Conservation (phyloP, 2,329 filamentous ascomycete genomes). For the Colletotrichum costaricense region DNA sequence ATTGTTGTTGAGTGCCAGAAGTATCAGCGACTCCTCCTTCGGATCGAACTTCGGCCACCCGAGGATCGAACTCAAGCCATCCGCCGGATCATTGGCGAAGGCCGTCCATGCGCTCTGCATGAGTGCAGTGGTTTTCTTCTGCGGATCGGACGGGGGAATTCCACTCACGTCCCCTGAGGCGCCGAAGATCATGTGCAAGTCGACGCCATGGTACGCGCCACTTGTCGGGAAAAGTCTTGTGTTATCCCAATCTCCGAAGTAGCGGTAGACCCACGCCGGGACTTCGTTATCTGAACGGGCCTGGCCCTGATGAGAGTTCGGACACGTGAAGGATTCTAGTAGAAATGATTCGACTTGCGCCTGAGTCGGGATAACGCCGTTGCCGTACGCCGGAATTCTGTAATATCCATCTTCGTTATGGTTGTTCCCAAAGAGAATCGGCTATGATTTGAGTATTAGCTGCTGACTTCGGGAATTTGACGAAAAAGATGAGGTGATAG, state of each 20-base stretch:
- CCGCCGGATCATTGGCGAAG: constrained; percentile 50
- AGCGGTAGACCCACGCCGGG: constrained; percentile 58
- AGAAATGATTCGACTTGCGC: constrained; percentile 52
- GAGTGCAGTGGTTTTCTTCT: constrained; percentile 45
- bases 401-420: constrained; percentile 61
- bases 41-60: constrained; percentile 51
- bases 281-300: constrained; percentile 48
- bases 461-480: no score
- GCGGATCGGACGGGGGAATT: constrained; percentile 43
- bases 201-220: constrained; percentile 61
- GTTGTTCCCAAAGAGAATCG: constrained; percentile 55
- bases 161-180: constrained; percentile 52
- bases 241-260: constrained; percentile 61
- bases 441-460: constrained; percentile 38
- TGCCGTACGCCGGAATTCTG: constrained; percentile 53
- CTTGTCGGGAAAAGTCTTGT: constrained; percentile 56
- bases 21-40: constrained; percentile 39
- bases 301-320: constrained; percentile 51
- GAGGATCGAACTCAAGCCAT: constrained; percentile 45
- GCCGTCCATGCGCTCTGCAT: constrained; percentile 55
- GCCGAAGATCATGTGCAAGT: constrained; percentile 60
- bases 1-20: constrained; percentile 41
- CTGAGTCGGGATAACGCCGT: constrained; percentile 51
- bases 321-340: constrained; percentile 58
- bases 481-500: no score